phyloP scores from a whole-genome alignment of 768 basidiomycete genomes.

The Mycena olivaceomarginata region DNA sequence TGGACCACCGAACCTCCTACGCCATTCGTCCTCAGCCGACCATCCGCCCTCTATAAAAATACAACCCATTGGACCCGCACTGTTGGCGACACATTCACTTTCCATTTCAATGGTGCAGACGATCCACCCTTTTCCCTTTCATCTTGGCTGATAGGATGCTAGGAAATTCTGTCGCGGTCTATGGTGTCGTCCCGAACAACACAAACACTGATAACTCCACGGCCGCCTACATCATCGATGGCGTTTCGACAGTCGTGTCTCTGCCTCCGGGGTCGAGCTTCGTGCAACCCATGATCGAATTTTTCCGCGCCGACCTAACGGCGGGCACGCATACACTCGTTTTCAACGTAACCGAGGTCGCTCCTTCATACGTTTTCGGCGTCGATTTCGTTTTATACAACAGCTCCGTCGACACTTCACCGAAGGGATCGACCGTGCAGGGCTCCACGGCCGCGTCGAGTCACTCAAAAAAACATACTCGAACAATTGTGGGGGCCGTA shows the following conservation, averaged over 20 bases:
- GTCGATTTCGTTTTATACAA: conserved; percentile 65
- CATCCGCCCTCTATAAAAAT: conserved; percentile 53
- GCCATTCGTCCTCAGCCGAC: conserved; percentile 48
- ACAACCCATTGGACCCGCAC: conserved; percentile 61
- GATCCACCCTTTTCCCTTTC: conserved; percentile 12
- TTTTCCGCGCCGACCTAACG: conserved; percentile 58
- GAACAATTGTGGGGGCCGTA: conserved; percentile 30
- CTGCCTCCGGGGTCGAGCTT: conserved; percentile 54
- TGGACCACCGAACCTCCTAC: conserved; percentile 53
- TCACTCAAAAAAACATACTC: conserved; percentile 8
- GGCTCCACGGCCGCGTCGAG: not conserved
- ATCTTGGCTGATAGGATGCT: conserved; percentile 16
- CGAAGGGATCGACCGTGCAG: conserved; percentile 14
- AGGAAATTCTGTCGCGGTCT: conserved; percentile 62
- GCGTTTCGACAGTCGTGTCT: conserved; percentile 45
- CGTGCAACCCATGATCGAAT: conserved; percentile 56
- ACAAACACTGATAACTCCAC: conserved; percentile 51
- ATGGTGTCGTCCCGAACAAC: conserved; percentile 56
- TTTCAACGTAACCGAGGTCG: conserved; percentile 60
- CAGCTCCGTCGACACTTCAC: conserved; percentile 53
- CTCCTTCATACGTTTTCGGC: conserved; percentile 54
- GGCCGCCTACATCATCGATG: conserved; percentile 61
- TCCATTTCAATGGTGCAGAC: conserved; percentile 58
- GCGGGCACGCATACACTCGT: conserved; percentile 60
- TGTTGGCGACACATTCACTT: conserved; percentile 57